A percentile compares a stretch with the other conserved stretches of the same genome.
These are phyloP conservation scores for Claviceps humidiphila DNA, from an alignment of 2,329 filamentous ascomycete genomes.

Conservation along the genomic window DNA sequence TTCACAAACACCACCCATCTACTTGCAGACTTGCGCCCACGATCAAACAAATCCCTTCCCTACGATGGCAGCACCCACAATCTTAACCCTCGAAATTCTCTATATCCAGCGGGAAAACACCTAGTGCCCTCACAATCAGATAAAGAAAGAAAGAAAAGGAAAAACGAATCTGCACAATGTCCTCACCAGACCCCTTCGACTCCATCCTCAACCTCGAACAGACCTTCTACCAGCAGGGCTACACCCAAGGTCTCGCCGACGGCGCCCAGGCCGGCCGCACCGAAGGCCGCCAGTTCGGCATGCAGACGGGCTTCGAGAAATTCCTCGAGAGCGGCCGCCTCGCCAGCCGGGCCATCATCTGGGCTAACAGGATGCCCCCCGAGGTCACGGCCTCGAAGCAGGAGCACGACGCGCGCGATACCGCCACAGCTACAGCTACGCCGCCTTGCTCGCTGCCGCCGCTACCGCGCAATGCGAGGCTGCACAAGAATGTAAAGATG, in stretches of 20 bases:
- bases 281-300: slow-evolving; percentile 81
- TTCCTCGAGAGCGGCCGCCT: slow-evolving; percentile 69
- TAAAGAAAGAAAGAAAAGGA: not conserved
- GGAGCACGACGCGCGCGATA: not conserved
- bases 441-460: slow-evolving; percentile 19
- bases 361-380: slow-evolving; percentile 55
- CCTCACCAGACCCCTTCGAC: slow-evolving; percentile 36
- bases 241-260: slow-evolving; percentile 59
- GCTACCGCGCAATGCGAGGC: slow-evolving; percentile 46
- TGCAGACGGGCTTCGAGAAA: slow-evolving; percentile 90
- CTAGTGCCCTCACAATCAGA: not conserved
- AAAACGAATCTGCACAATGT: slow-evolving; percentile 7
- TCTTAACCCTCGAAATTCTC: too few species aligned
- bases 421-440: not conserved
- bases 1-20: too few species aligned
- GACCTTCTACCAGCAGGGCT: slow-evolving; percentile 71
- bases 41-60: too few species aligned
- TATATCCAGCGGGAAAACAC: not conserved
- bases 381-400: too few species aligned
- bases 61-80: too few species aligned
- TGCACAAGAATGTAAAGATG: slow-evolving; percentile 63
- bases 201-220: slow-evolving; percentile 48
- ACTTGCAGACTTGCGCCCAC: too few species aligned
- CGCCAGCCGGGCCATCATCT: slow-evolving; percentile 68
- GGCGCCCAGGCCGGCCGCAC: slow-evolving; percentile 65